Evolutionary conservation across 1,284 basidiomycete species (phyloP), one percentile per base, ranked within the genome.

Genomic region (Trametes polyzona): DNA sequence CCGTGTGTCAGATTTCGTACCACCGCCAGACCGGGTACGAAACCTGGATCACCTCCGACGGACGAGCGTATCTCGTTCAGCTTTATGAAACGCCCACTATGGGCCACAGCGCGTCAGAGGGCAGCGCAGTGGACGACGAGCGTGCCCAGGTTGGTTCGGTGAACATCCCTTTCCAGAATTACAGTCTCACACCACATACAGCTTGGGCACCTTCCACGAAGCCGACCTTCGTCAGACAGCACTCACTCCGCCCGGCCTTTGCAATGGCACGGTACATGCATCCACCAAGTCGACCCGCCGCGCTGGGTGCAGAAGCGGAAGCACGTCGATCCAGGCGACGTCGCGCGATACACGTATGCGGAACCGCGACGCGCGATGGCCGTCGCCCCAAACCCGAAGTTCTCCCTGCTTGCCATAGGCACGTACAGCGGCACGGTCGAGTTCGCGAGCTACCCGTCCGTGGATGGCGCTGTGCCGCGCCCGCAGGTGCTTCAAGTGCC

Each of bases 351-450:
- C 26, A 63, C 75, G 24, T 90, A 89, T 58, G 73, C 81, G 43
- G 87, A 88, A 67, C 92, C 88, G 41, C 77, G 83, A 35, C 80
- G 83, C 33, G 88, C 87, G 2, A 79, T 84, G 41, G 74, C 76
- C 5, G 77, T 92, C 16, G 84, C 89, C 1, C 78, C 96, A 62
- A 98, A 98, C 67, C 79, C 81, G 17, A 88, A 86, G 64, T 95
- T 98, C 68, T 95, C 93, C 27, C 71, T 96, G 47, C 79, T 95
- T 41, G 93, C 94, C 1, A 78, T 96, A 19, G 96, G 96, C 2
- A 90, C 88, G 12, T 76, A 80, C 52, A 89, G 86, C 55, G 89
- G 88, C 17, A 76, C 77, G 16, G 75, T 92, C 24, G 81, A 86
- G 56, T 81, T 86, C 47, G 81, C 83, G 2, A 82, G 81, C 57